A percentile compares a stretch with the other conserved stretches of the same genome.
Conservation (phyloP, 495 filamentous ascomycete genomes). For the Penicillium herquei region DNA sequence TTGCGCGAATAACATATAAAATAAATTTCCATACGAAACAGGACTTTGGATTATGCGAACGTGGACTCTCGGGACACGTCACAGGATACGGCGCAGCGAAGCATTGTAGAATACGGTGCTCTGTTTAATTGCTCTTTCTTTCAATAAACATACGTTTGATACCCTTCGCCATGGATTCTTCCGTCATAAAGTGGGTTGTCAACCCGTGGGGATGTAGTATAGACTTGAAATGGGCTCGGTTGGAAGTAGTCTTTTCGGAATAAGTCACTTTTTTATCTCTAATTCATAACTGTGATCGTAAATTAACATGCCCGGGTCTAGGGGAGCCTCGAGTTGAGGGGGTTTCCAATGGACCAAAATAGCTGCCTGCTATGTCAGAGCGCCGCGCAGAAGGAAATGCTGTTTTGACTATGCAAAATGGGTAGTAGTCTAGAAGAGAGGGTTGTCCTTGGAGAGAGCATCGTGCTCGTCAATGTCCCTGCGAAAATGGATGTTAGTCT, state of each 20-base stretch:
- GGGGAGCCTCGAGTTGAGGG: constrained; percentile 9
- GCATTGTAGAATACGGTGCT: constrained; percentile 11
- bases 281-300: constrained; percentile 35
- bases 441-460: constrained; percentile 57
- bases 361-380: constrained; percentile 15
- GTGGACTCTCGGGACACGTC: not conserved
- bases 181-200: not conserved
- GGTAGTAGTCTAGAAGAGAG: constrained; percentile 26
- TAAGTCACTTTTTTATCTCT: constrained; percentile 25
- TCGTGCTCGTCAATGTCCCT: constrained; percentile 95
- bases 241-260: not conserved
- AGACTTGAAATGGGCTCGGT: not conserved
- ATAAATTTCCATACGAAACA: too few relatives aligned
- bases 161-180: constrained; percentile 14
- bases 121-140: constrained; percentile 13
- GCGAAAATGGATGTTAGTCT: constrained; percentile 14
- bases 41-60: too few relatives aligned
- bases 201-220: not conserved
- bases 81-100: not conserved
- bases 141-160: constrained; percentile 24
- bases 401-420: constrained; percentile 20
- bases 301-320: constrained; percentile 18
- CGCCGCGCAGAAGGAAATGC: constrained; percentile 23
- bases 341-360: constrained; percentile 8
- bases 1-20: not conserved